Evolutionary conservation across 257 asterid genomes (phyloP).

Genomic region (Agastache rugosa): DNA sequence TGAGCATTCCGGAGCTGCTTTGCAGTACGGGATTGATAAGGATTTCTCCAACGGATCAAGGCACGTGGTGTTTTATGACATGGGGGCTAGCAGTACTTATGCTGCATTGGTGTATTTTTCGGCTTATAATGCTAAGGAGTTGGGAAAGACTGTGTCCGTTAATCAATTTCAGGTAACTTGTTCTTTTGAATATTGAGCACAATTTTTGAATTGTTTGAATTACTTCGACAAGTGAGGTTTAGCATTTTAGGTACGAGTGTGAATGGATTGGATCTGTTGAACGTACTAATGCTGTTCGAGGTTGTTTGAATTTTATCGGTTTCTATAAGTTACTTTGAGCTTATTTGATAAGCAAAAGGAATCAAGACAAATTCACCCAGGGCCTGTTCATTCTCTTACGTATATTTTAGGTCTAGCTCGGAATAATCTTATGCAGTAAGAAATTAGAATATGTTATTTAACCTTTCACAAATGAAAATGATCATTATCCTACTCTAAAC

Average conservation of each 20-base stretch:
- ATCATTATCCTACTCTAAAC: not conserved
- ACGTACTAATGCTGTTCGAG: not conserved
- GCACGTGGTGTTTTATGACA: constrained; percentile 87
- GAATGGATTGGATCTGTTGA: constrained; percentile 4
- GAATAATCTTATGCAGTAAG: not conserved
- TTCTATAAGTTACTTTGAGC: not conserved
- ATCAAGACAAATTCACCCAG: not conserved
- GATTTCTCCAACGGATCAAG: constrained; percentile 88
- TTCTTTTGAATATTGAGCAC: not conserved
- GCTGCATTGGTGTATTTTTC: constrained; percentile 95
- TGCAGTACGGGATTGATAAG: constrained; percentile 98
- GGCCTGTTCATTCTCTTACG: not conserved
- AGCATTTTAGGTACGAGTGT: not conserved
- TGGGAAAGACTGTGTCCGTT: constrained; percentile 75
- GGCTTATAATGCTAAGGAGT: constrained; percentile 80
- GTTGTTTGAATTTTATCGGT: not conserved
- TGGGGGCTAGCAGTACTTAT: constrained; percentile 95
- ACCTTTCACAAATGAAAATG: not conserved
- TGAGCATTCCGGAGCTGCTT: constrained; percentile 96
- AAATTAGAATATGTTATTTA: not conserved
- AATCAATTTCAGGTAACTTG: constrained; percentile 90
- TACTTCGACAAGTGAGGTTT: not conserved
- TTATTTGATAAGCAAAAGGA: not conserved
- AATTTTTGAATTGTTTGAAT: constrained; percentile 10
- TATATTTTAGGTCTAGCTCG: not conserved